Evolutionary conservation across 2,329 filamentous ascomycete species (phyloP), one percentile per base, ranked within the genome.

Genomic region (Botrytis byssoidea): DNA sequence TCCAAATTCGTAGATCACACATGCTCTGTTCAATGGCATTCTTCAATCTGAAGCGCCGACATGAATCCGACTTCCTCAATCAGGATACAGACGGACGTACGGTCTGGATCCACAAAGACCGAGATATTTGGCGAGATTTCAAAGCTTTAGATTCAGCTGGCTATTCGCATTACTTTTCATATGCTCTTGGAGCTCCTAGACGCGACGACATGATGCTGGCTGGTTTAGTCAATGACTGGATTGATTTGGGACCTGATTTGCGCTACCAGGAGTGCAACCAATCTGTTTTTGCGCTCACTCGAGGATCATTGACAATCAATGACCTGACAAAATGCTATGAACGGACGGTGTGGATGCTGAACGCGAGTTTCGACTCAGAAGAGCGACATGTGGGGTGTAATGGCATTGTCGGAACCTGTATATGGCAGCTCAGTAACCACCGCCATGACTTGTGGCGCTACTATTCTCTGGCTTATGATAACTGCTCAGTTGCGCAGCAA

Each of bases 21-120:
- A 65, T 65, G 61, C 61, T 65, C 61, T 65, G 35, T 25, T 65
- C 61, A n/a, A 46, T 65, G 61, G n/a, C 37, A 6, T 65, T 65
- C 42, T 65, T 65, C 32, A 40, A 65, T 29, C 61, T 65, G 37
- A 65, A 65, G n/a, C 61, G 61, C 25, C 29, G 8, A 40, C 61
- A 65, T n/a, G 25, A 65, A 35, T 37, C 25, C 5, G 61, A n/a
- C 6, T 65, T 65, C 20, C 22, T 22, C 32, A 18, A 65, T 42
- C 25, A 65, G 14, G 42, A n/a, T 32, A n/a, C 61, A 18, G 61
- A 65, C 29, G 61, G 61, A 44, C 37, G 18, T 44, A 65, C 61
- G n/a, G 40, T 32, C n/a, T 65, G 61, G 40, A 40, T 65, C 12
- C 61, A 65, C 40, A 32, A 40, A 29, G 40, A 65, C 9, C 25